Evolutionary conservation across 371 early-diverging fungal genomes (phyloP).

Genomic region (Mucor racemosus): DNA sequence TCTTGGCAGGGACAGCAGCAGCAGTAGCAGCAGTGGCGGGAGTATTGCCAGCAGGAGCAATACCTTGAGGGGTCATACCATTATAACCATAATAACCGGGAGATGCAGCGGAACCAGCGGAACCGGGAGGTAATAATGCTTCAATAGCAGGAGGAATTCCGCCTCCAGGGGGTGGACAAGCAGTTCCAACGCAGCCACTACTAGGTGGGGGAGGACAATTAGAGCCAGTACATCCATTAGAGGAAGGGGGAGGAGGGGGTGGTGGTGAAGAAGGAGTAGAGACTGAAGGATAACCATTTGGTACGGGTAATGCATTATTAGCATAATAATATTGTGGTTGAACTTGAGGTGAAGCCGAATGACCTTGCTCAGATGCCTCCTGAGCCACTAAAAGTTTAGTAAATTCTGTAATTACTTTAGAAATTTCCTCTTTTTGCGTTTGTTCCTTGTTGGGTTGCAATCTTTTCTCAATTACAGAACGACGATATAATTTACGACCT

Average conservation of each 20-base stretch:
- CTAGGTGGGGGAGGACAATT: too few relatives aligned
- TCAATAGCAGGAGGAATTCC: constrained; percentile 14
- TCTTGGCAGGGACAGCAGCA: constrained; percentile 3
- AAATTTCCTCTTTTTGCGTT: constrained; percentile 3
- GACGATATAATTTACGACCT: neutral
- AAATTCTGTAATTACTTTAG: neutral
- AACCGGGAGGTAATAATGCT: constrained; percentile 12
- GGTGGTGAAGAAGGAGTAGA: neutral
- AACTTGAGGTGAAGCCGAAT: neutral
- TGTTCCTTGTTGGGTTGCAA: constrained; percentile 2
- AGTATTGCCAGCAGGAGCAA: neutral
- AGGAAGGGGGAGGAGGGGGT: neutral
- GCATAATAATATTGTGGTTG: constrained; percentile 9
- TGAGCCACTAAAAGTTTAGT: constrained; percentile 1
- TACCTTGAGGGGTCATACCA: neutral
- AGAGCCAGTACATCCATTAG: too few relatives aligned
- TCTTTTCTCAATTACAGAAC: constrained; percentile 10
- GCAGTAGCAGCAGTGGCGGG: neutral
- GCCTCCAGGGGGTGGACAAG: neutral
- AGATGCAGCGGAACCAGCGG: neutral
- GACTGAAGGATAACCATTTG: neutral
- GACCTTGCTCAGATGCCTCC: constrained; percentile 2
- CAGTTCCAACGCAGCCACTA: neutral
- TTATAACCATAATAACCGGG: neutral
- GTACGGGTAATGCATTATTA: neutral